Evolutionary conservation across 2,329 filamentous ascomycete species (phyloP), one percentile per base, ranked within the genome.

Genomic region (Trichothecium sympodiale): DNA sequence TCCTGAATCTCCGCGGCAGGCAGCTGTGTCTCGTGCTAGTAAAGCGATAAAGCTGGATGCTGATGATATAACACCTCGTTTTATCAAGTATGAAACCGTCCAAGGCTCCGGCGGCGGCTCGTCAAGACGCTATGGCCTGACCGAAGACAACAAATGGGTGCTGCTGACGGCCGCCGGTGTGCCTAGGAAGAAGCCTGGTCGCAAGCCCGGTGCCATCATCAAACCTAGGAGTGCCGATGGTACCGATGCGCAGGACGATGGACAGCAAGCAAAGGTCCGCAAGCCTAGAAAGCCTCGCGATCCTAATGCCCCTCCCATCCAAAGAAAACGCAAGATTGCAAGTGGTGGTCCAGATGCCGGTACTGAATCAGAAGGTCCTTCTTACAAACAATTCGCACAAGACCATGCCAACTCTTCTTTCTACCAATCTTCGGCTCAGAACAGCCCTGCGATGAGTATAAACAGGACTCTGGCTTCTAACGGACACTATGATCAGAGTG

Each of bases 111-210:
- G 33, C 31, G 35, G 36, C 4, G 46, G 50, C 8, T 40, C 52
- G 9, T 46, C 48, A 14, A 60, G 53, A 42, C 45, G 49, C 28
- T 61, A 50, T 29, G 54, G 50, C 10, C 37, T 49, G n/a, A 49
- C 59, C 41, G 53, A 66, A 43, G 51, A 66, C 42, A 52, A 62
- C 43, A 44, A 59, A 47, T 55, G 55, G 45, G 64, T 69, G 18
- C 65, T 62, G 41, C 55, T 77, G 35, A 77, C 71, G 0, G 71
- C 72, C 17, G 71, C 72, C 35, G 73, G 73, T 9, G 50, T 74
- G 6, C 71, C 73, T 1, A 59, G 74, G 4, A 77, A 77, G 57
- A 80, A 80, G 57, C 74, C 75, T 15, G 75, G 74, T 16, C 69
- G 76, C 34, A 80, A 80, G 50, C 74, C 76, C 48, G 81, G 68